Base-by-base conservation (phyloP, 2,329 filamentous ascomycete species). In the Neonectria magnoliae region DNA sequence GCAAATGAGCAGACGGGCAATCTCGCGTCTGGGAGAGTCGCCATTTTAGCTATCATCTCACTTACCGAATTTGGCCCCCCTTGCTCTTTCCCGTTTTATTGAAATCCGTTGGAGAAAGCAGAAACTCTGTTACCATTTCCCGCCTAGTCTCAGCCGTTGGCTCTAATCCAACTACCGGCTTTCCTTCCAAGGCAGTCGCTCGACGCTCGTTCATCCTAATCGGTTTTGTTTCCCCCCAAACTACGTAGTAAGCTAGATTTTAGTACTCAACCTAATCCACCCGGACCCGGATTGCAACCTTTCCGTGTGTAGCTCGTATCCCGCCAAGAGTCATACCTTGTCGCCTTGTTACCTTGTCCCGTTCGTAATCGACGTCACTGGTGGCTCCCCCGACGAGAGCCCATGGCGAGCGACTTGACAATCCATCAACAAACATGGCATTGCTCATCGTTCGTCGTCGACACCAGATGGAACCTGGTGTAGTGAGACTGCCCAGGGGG, bases 401-500 rank as follows among this genome's bases (percentile, higher is more conserved):
- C 22, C n/a, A 22, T 20, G 27, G 11, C 25, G 55, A 63, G 52
- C 59, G 58, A 57, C 56, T 65, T 63, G 65, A 67, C 70, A 25
- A 25, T 25, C 25, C 25, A 72, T 65, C 67, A 64, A 73, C 62
- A 69, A 66, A 60, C 62, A 57, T 42, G 36, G 62, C 41, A 44
- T 59, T 57, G 47, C 52, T 57, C 60, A 38, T 54, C 20, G 42
- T 48, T 52, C 20, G 42, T 48, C 51, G 51, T 62, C 57, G 60
- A 25, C 53, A 41, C 42, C 59, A 56, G 58, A 56, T 31, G 58
- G 62, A 44, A 45, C 59, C 62, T 44, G 50, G 64, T 53, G 56
- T 56, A 56, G 60, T 57, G 64, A 68, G 59, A 68, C 68, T 73
- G 62, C 52, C 67, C 71, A 69, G 69, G 60, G 57, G 58, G 57